Conservation (phyloP, 768 basidiomycete species). For the Termitomyces sp. region DNA sequence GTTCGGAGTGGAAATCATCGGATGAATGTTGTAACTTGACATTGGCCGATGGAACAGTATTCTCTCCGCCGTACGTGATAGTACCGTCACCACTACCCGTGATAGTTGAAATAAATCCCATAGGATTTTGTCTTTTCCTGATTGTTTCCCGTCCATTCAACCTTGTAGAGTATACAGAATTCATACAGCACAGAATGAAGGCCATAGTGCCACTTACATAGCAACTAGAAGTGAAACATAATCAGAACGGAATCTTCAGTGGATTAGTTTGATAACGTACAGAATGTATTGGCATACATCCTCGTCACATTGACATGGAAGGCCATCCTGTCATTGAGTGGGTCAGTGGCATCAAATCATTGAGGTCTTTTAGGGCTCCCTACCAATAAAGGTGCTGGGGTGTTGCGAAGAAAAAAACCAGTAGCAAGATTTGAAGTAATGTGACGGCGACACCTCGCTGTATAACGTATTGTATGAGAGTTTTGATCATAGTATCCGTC, state of each 20-base stretch:
- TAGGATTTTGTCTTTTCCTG: not conserved
- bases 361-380: too few relatives aligned
- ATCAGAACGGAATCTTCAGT: not conserved
- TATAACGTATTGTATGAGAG: not conserved
- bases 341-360: not conserved
- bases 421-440: not conserved
- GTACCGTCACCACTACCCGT: too few relatives aligned
- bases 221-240: not conserved
- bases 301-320: not conserved
- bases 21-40: too few relatives aligned
- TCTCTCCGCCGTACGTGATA: too few relatives aligned
- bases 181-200: too few relatives aligned
- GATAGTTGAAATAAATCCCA: not conserved
- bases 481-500: not conserved
- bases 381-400: not conserved
- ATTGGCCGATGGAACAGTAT: too few relatives aligned
- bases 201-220: not conserved
- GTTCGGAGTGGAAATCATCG: too few relatives aligned
- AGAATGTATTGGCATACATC: not conserved
- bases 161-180: not conserved
- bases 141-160: not conserved
- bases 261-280: not conserved
- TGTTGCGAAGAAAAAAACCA: not conserved
- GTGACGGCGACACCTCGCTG: not conserved
- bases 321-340: not conserved